Evolutionary conservation across 345 rosid species (phyloP), one percentile per base, ranked within the genome.

Genomic region (Gynandropsis gynandra): DNA sequence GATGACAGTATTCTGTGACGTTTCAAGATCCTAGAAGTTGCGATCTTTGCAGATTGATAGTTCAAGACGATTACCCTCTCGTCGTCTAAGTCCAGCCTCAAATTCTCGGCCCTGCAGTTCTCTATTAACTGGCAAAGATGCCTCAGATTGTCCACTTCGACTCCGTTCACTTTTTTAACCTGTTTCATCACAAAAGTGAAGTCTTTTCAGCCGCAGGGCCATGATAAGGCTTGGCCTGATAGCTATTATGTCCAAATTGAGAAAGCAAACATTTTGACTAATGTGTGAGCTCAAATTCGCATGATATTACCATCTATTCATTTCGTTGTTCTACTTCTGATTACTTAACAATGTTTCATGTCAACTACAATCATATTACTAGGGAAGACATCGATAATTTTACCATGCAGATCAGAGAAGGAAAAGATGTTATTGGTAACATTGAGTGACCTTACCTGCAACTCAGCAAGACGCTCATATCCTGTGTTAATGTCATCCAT

Each of bases 401-500:
- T n/a, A n/a, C n/a, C n/a, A n/a, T n/a, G n/a, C n/a, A n/a, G n/a
- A n/a, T n/a, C n/a, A n/a, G n/a, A n/a, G n/a, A n/a, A n/a, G n/a
- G n/a, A n/a, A n/a, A n/a, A n/a, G n/a, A n/a, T n/a, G n/a, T n/a
- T n/a, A n/a, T n/a, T n/a, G n/a, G n/a, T n/a, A n/a, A n/a, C n/a
- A n/a, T n/a, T n/a, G n/a, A n/a, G n/a, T n/a, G n/a, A n/a, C 53
- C 52, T 59, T 62, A 89, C 94, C 86, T 86, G 95, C 46, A 83
- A 54, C 63, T 83, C 95, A 10, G 90, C 81, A 62, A 85, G 88
- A 63, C 94, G 94, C 75, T 86, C 95, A 4, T 78, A 78, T 47
- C 97, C 97, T 4, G 86, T 75, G 70, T 86, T 89, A 58, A 80
- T 80, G 61, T 83, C 95, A 75, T 89, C 95, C 82, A 80, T 74